phyloP scores from a whole-genome alignment of 2,329 filamentous ascomycete genomes.

The Colletotrichum australisinense region DNA sequence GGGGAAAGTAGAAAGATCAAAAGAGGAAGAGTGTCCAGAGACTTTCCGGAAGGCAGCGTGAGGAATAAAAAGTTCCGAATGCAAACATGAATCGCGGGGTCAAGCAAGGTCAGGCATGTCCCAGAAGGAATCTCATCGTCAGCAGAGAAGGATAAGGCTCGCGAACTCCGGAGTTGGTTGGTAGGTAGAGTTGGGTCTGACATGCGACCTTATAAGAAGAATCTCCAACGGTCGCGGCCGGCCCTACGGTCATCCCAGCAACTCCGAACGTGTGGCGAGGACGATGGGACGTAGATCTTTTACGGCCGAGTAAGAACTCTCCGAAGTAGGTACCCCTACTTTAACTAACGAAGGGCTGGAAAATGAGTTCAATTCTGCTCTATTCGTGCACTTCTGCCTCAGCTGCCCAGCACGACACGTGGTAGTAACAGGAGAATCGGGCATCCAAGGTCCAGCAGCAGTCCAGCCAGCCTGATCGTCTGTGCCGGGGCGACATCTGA shows the following conservation, averaged over 20 bases:
- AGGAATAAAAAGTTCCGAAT: not conserved
- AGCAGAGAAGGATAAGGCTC: not conserved
- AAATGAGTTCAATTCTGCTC: not conserved
- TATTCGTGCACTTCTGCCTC: not conserved
- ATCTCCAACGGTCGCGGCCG: not conserved
- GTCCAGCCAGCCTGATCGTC: not conserved
- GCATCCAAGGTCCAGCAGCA: not conserved
- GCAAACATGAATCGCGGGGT: conserved; percentile 25
- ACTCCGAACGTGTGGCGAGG: not conserved
- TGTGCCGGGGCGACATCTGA: not conserved
- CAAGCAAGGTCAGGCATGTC: conserved; percentile 23
- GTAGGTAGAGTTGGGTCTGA: not conserved
- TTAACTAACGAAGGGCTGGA: not conserved
- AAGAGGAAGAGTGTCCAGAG: not conserved
- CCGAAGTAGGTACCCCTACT: not conserved
- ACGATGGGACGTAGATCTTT: not conserved
- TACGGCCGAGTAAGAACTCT: not conserved
- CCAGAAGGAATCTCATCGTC: not conserved
- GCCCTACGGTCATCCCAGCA: not conserved
- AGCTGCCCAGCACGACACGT: not conserved
- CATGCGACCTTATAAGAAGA: not conserved
- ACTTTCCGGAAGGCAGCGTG: conserved; percentile 2
- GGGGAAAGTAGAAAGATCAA: not conserved
- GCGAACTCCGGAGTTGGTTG: not conserved
- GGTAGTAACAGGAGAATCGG: not conserved